These are phyloP conservation scores for Agrocybe praecox DNA, from an alignment of 768 basidiomycete genomes.

Conservation along the genomic window DNA sequence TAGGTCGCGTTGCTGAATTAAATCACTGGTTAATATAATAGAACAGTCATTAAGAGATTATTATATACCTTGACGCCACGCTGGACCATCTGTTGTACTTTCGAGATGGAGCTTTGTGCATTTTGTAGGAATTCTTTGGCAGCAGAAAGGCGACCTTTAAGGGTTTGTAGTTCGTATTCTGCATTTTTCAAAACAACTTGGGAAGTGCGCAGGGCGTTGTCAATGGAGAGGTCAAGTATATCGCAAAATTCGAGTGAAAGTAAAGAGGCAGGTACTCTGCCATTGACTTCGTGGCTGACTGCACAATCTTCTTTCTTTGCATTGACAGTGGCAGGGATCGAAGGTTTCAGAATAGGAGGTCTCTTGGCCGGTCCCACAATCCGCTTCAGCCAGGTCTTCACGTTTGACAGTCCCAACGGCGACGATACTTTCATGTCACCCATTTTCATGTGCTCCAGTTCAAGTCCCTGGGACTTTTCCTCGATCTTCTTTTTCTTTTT, in stretches of 20 bases:
- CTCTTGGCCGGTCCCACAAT: slow-evolving; percentile 36
- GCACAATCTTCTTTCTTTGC: slow-evolving; percentile 37
- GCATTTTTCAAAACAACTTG: slow-evolving; percentile 54
- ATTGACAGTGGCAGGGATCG: slow-evolving; percentile 41
- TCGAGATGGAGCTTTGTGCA: slow-evolving; percentile 56
- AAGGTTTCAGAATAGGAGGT: slow-evolving; percentile 32
- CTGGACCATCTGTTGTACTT: slow-evolving; percentile 58
- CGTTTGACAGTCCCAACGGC: slow-evolving; percentile 43
- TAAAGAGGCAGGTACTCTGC: background rate
- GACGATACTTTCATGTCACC: slow-evolving; percentile 12
- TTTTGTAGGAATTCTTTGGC: slow-evolving; percentile 59
- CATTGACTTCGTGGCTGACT: slow-evolving; percentile 41
- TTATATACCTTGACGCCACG: slow-evolving; percentile 54
- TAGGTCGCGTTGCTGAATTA: slow-evolving; percentile 48
- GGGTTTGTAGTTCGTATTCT: slow-evolving; percentile 55
- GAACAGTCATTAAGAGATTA: background rate
- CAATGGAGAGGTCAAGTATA: slow-evolving; percentile 37
- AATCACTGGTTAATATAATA: background rate
- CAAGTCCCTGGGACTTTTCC: slow-evolving; percentile 32
- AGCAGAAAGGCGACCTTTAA: slow-evolving; percentile 53
- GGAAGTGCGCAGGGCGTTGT: slow-evolving; percentile 42
- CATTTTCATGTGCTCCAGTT: slow-evolving; percentile 13
- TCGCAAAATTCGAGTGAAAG: slow-evolving; percentile 17
- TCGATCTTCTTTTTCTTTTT: slow-evolving; percentile 44
- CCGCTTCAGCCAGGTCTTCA: slow-evolving; percentile 68